These are phyloP conservation scores for Alternaria incomplexa DNA, from an alignment of 2,329 filamentous ascomycete species.

Conservation along the genomic window DNA sequence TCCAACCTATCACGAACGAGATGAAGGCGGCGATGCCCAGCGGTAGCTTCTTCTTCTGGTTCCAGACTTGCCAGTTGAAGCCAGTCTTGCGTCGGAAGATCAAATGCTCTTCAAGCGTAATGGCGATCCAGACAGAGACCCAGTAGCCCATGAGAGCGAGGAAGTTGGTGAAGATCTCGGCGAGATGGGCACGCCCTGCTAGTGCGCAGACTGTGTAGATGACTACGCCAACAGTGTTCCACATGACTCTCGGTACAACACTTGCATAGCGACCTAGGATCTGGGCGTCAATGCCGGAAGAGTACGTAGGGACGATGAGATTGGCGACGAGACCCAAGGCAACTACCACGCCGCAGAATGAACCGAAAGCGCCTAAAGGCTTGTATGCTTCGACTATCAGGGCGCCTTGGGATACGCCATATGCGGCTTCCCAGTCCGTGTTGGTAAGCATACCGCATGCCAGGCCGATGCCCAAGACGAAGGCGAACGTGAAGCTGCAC, in stretches of 20 bases:
- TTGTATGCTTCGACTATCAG: constrained; percentile 68
- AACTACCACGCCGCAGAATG: constrained; percentile 69
- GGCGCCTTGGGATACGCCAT: constrained; percentile 65
- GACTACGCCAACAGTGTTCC: constrained; percentile 67
- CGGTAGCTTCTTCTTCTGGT: constrained; percentile 64
- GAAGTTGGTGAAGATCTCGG: constrained; percentile 72
- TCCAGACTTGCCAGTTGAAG: constrained; percentile 69
- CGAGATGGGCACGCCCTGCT: constrained; percentile 65
- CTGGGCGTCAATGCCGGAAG: constrained; percentile 71
- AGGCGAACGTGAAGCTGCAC: constrained; percentile 65
- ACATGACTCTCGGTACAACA: constrained; percentile 66
- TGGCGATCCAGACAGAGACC: constrained; percentile 69
- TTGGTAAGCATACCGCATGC: constrained; percentile 62
- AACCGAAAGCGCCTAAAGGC: constrained; percentile 67
- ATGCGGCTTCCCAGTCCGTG: constrained; percentile 63
- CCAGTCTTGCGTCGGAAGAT: constrained; percentile 62
- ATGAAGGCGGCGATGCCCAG: constrained; percentile 66
- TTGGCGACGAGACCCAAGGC: constrained; percentile 71
- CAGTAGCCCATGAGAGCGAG: constrained; percentile 74
- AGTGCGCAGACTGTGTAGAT: constrained; percentile 70
- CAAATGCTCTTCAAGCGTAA: constrained; percentile 66
- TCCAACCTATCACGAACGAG: constrained; percentile 70
- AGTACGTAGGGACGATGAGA: constrained; percentile 67
- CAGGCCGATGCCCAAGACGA: constrained; percentile 67
- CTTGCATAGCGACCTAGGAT: constrained; percentile 66